These are phyloP conservation scores for Henckelia pumila DNA, from an alignment of 257 asterid genomes.

Conservation along the genomic window DNA sequence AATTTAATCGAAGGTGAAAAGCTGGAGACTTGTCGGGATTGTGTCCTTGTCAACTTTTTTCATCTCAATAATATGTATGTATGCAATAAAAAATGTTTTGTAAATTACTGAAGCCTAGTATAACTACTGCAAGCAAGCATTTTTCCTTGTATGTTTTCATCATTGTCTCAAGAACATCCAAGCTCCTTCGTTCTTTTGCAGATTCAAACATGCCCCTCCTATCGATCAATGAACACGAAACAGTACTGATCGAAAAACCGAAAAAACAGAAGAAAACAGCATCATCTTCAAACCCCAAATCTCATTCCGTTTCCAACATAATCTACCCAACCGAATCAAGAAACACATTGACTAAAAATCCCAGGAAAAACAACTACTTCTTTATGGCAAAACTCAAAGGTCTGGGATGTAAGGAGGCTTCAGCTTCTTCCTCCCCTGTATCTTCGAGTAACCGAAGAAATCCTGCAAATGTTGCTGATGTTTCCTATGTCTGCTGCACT, in stretches of 20 bases:
- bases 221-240: background rate
- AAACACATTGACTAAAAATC: constrained; percentile 17
- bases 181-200: background rate
- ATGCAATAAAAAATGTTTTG: too few relatives aligned
- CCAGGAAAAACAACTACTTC: constrained; percentile 34
- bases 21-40: too few relatives aligned
- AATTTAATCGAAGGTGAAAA: too few relatives aligned
- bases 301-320: background rate
- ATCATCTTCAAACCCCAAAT: constrained; percentile 21
- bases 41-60: too few relatives aligned
- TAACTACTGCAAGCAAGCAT: background rate
- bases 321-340: constrained; percentile 27
- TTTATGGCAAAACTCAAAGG: constrained; percentile 35
- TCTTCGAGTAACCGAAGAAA: constrained; percentile 24
- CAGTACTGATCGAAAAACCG: background rate
- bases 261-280: background rate
- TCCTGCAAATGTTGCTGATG: constrained; percentile 41
- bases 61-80: too few relatives aligned
- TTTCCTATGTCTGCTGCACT: constrained; percentile 53
- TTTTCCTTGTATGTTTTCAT: background rate
- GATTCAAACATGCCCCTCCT: background rate
- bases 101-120: too few relatives aligned
- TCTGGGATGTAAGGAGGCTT: constrained; percentile 45
- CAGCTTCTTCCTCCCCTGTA: constrained; percentile 1
- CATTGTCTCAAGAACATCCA: background rate